These are phyloP conservation scores for Silybum marianum DNA, from an alignment of 129 eudicot genomes.

Conservation along the genomic window DNA sequence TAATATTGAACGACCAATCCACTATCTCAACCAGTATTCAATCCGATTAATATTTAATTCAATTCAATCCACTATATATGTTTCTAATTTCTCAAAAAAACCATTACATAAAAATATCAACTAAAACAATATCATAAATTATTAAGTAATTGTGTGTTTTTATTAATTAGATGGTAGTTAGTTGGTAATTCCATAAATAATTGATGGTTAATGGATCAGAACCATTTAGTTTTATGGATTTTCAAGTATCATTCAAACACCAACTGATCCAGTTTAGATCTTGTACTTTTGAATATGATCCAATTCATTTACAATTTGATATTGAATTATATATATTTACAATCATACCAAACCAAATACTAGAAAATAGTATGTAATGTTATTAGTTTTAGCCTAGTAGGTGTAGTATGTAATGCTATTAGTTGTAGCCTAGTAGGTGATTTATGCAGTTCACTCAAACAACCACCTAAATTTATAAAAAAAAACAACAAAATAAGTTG, in stretches of 20 bases:
- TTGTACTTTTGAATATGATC: background rate
- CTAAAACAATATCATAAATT: background rate
- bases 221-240: no score
- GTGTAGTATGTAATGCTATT: background rate
- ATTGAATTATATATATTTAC: background rate
- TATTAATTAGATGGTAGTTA: background rate
- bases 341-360: background rate
- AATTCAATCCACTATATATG: no score
- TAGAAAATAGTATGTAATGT: background rate
- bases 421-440: background rate
- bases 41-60: no score
- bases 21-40: background rate
- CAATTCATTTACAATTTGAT: background rate
- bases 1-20: background rate
- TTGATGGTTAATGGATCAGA: background rate
- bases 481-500: background rate
- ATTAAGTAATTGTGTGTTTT: no score
- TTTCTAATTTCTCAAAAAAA: background rate
- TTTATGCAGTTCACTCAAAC: background rate
- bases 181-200: background rate
- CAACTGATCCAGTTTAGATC: no score
- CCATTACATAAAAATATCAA: no score
- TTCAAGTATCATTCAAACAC: background rate
- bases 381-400: background rate
- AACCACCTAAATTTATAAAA: background rate